Base-by-base conservation (phyloP, 768 basidiomycete species). In the Naganishia antarctica region DNA sequence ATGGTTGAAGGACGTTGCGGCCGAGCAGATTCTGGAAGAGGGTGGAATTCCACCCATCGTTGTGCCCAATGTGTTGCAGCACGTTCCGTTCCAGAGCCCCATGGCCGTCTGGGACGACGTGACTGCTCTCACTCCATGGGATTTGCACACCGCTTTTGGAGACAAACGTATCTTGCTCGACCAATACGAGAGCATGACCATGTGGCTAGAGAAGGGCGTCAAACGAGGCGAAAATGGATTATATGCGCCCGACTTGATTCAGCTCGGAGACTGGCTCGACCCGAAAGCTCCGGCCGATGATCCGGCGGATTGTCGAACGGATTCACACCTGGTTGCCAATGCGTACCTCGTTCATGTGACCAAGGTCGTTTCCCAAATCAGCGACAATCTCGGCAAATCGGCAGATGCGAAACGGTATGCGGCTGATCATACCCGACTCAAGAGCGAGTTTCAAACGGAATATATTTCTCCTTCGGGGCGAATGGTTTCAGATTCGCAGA, bases 231-330 rank as follows among this genome's bases (percentile, higher is more conserved):
- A 21, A 1, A 69, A 60, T 18, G 71, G 72, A 2, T 63, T 74
- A 13, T 74, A 68, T 67, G 46, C 32, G 43, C 31, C 41, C 3
- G 21, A n/a, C 12, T 18, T 26, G 13, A 41, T 53, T 26, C 74
- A 76, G 60, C 59, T 69, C 12, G 72, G 71, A 0, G 74, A 76
- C 58, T 76, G 74, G 74, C 67, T 76, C 16, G 73, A 70, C 32
- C 74, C 74, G 1, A 61, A 44, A 43, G 74, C 74, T 2, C 67
- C 71, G 4, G 68, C 70, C 1, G 70, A 70, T 7, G 59, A 63
- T 21, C 70, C 73, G 4, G 66, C 60, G 8, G 65, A 66, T 31
- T 65, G 67, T 8, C 51, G 63, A 23, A 76, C 74, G 15, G 74
- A 77, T 57, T 43, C 57, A 7, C 59, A 66, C 28, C 66, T 75